These are phyloP conservation scores for Candida alai DNA, from an alignment of 805 yeast genomes.

Conservation along the genomic window DNA sequence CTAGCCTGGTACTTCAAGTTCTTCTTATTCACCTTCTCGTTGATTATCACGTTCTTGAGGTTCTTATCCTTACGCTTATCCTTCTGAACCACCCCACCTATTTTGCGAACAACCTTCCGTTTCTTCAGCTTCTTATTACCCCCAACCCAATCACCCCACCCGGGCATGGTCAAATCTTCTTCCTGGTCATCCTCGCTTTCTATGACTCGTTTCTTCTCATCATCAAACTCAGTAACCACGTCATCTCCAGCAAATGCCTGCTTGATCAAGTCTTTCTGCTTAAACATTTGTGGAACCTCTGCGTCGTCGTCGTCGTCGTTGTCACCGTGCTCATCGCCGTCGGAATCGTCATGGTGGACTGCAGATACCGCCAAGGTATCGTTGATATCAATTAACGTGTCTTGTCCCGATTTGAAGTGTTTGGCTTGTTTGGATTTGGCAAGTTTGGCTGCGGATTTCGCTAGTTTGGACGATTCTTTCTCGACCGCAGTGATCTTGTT, in stretches of 20 bases:
- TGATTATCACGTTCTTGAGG: constrained; percentile 78
- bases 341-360: constrained; percentile 29
- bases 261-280: constrained; percentile 75
- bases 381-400: constrained; percentile 44
- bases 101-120: constrained; percentile 62
- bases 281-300: constrained; percentile 47
- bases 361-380: constrained; percentile 45
- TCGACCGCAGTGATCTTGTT: constrained; percentile 29
- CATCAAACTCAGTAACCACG: constrained; percentile 75
- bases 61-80: constrained; percentile 76
- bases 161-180: constrained; percentile 83
- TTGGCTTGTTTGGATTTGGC: constrained; percentile 33
- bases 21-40: constrained; percentile 82
- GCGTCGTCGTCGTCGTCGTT: constrained; percentile 25
- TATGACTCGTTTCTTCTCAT: constrained; percentile 64
- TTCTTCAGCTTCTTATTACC: constrained; percentile 50
- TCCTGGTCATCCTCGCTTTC: constrained; percentile 84
- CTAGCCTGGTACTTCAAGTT: constrained; percentile 79
- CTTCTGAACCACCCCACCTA: constrained; percentile 70
- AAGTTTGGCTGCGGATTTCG: constrained; percentile 39
- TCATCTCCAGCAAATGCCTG: constrained; percentile 98
- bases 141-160: constrained; percentile 99
- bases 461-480: constrained; percentile 32
- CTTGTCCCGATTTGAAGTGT: constrained; percentile 12
- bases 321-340: constrained; percentile 20